Percentiles rank a stretch among this genome's conserved stretches.
Conservation (phyloP, 1,284 basidiomycete genomes). For the Cutaneotrichosporon cavernicola region DNA sequence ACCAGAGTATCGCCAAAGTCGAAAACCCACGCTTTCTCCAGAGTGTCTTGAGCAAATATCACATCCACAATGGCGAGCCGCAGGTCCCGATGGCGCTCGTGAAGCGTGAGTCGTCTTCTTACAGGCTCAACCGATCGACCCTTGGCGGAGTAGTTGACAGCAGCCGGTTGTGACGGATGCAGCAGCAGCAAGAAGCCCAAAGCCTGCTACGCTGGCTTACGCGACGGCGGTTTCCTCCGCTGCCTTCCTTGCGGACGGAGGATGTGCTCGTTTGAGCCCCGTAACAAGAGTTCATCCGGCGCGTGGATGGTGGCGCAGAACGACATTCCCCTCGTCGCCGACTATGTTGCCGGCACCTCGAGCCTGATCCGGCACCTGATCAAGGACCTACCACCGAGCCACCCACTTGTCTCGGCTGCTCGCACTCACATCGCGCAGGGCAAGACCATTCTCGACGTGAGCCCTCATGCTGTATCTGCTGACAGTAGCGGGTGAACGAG, state of each 20-base stretch:
- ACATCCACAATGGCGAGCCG: not conserved
- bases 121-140: not conserved
- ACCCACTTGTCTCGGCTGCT: not conserved
- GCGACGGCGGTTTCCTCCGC: slow-evolving; percentile 5
- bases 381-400: slow-evolving; percentile 5
- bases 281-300: slow-evolving; percentile 6
- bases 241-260: slow-evolving; percentile 7
- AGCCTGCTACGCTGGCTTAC: slow-evolving; percentile 1
- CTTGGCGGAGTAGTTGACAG: not conserved
- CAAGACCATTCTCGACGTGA: slow-evolving; percentile 7
- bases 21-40: slow-evolving; percentile 10
- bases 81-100: slow-evolving; percentile 2
- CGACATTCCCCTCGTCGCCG: slow-evolving; percentile 9
- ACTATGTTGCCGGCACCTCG: slow-evolving; percentile 4
- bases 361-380: slow-evolving; percentile 1
- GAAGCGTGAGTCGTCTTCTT: not conserved
- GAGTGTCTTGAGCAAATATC: slow-evolving; percentile 4
- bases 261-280: slow-evolving; percentile 10
- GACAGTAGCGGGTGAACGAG: slow-evolving; percentile 2
- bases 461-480: not conserved
- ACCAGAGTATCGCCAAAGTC: slow-evolving; percentile 8
- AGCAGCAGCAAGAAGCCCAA: slow-evolving; percentile 1
- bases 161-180: slow-evolving; percentile 5
- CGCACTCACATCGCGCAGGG: slow-evolving; percentile 4
- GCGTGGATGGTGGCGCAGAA: slow-evolving; percentile 10